Conservation (phyloP, 129 eudicot species). For the Helianthus tuberosus region DNA sequence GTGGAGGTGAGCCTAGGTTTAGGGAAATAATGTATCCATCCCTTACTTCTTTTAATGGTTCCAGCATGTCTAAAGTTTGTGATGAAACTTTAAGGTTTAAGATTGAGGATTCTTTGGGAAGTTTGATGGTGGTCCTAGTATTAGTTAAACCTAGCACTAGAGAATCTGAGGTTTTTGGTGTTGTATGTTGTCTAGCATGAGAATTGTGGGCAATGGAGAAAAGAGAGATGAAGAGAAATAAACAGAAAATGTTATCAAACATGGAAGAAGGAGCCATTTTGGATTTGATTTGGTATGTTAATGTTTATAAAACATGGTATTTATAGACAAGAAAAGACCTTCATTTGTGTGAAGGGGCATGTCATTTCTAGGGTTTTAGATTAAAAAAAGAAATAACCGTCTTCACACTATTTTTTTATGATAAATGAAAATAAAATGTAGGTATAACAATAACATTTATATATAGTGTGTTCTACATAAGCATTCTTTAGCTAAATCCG, state of each 20-base stretch:
- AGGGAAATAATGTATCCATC: constrained; percentile 72
- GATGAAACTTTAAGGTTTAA: constrained; percentile 34
- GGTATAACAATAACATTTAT: neutral
- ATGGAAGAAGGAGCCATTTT: constrained; percentile 31
- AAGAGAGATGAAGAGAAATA: constrained; percentile 32
- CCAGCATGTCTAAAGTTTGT: constrained; percentile 46
- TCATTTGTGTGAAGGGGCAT: constrained; percentile 9
- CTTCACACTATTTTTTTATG: neutral
- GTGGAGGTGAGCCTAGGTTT: constrained; percentile 72
- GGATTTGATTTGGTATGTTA: constrained; percentile 20
- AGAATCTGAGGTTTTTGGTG: constrained; percentile 38
- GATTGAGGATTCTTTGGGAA: constrained; percentile 36
- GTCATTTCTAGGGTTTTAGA: neutral
- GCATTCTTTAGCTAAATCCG: neutral
- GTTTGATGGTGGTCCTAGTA: constrained; percentile 42
- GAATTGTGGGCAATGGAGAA: constrained; percentile 30
- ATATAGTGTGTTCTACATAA: neutral
- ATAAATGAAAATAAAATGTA: neutral
- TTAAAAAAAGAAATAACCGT: neutral
- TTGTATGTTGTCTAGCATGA: constrained; percentile 47
- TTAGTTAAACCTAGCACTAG: constrained; percentile 61
- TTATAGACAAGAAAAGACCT: constrained; percentile 25
- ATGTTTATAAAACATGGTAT: constrained; percentile 16
- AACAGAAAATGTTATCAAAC: constrained; percentile 23
- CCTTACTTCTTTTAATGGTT: constrained; percentile 69